A percentile compares a stretch with the other conserved stretches of the same genome.
Conservation (phyloP, 306 rosid genomes). For the Cicer bijugum region DNA sequence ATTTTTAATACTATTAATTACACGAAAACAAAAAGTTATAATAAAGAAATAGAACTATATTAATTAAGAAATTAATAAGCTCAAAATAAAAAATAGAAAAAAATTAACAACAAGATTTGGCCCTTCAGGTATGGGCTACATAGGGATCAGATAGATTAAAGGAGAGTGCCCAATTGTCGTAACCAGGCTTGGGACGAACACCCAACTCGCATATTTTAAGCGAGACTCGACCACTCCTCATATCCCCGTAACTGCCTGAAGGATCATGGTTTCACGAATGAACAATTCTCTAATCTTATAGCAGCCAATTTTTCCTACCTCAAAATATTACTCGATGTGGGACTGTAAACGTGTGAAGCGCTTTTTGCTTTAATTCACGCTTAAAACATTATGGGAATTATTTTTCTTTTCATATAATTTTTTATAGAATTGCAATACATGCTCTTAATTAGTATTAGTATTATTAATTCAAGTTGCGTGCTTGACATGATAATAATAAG, state of each 20-base stretch:
- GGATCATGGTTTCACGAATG: rapidly evolving
- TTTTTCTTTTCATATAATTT: too few species aligned
- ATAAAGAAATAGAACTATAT: too few species aligned
- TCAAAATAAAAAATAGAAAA: neutral
- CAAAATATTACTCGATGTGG: conserved; percentile 44
- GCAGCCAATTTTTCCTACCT: neutral
- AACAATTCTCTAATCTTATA: neutral
- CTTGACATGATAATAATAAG: too few species aligned
- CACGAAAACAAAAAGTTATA: too few species aligned
- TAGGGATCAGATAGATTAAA: conserved; percentile 71
- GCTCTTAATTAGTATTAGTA: too few species aligned
- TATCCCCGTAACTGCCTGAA: conserved; percentile 85
- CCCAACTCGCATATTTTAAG: conserved; percentile 53
- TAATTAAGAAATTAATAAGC: too few species aligned
- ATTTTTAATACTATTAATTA: too few species aligned
- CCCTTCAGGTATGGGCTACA: conserved; percentile 22
- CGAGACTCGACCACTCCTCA: conserved; percentile 74
- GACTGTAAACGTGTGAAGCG: conserved; percentile 23
- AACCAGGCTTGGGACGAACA: conserved; percentile 80
- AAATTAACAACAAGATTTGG: neutral
- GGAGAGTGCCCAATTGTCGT: conserved; percentile 74
- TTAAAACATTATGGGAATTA: too few species aligned
- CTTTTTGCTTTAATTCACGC: too few species aligned
- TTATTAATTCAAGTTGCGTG: too few species aligned
- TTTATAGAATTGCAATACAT: too few species aligned